These are phyloP conservation scores for Pichia terricola DNA, from an alignment of 1,139 yeast genomes.

Conservation along the genomic window DNA sequence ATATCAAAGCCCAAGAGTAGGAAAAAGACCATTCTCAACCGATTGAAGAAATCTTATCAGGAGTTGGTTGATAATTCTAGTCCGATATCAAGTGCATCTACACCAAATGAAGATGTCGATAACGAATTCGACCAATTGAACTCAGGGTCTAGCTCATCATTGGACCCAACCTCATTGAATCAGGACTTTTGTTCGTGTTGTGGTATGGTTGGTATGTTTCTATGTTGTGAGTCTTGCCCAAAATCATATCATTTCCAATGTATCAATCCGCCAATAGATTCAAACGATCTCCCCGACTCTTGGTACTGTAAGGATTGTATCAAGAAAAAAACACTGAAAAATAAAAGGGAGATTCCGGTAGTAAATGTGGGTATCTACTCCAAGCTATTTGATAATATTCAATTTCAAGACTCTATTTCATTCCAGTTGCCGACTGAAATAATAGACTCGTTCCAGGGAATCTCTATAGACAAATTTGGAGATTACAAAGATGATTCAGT, in stretches of 20 bases:
- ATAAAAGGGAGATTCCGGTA: neutral
- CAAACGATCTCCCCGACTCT: conserved; percentile 66
- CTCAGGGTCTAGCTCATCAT: too few species aligned
- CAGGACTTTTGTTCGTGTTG: conserved; percentile 88
- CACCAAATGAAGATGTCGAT: too few species aligned
- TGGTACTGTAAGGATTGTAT: conserved; percentile 83
- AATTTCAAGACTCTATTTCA: conserved; percentile 58
- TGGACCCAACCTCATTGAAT: conserved; percentile 36
- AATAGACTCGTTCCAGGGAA: conserved; percentile 63
- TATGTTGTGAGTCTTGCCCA: conserved; percentile 93
- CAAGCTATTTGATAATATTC: conserved; percentile 48
- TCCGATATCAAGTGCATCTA: too few species aligned
- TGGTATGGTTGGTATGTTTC: conserved; percentile 77
- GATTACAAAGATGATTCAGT: conserved; percentile 57
- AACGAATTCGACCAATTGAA: too few species aligned
- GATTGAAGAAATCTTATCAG: neutral
- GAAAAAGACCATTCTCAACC: too few species aligned
- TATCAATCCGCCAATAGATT: conserved; percentile 81
- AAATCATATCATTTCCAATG: conserved; percentile 86
- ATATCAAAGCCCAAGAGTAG: too few species aligned
- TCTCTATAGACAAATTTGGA: conserved; percentile 57
- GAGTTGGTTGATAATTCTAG: too few species aligned
- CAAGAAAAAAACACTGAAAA: conserved; percentile 22
- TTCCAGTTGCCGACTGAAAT: conserved; percentile 62
- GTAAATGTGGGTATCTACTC: conserved; percentile 45